Conservation (phyloP, 2,329 filamentous ascomycete genomes). For the Tolypocladium ovalisporum region DNA sequence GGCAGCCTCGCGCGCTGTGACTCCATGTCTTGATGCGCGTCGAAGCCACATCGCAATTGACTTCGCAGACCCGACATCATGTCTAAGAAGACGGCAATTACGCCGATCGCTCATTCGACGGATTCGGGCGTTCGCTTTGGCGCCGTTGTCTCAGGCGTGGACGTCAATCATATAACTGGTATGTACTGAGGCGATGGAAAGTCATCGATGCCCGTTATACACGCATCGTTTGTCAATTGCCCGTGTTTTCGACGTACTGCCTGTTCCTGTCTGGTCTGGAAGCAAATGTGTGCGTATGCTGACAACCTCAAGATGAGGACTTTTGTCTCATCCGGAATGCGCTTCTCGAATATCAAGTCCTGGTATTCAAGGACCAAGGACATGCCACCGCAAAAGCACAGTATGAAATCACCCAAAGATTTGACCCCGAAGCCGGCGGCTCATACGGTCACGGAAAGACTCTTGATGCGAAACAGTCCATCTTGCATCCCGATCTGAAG, state of each 20-base stretch:
- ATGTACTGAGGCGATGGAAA: background rate
- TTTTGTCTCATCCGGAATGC: background rate
- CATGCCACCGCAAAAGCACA: conserved; percentile 31
- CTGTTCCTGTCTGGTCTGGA: accelerated
- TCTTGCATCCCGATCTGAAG: conserved; percentile 71
- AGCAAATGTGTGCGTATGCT: background rate
- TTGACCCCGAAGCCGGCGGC: conserved; percentile 53
- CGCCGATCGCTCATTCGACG: background rate
- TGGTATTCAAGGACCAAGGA: background rate
- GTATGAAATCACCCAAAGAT: conserved; percentile 61
- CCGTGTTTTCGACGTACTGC: background rate
- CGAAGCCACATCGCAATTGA: background rate
- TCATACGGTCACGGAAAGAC: conserved; percentile 70
- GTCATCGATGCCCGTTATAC: too few relatives aligned
- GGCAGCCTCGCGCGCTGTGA: background rate
- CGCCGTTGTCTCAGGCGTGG: background rate
- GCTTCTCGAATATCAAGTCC: background rate
- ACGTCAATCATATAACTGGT: background rate
- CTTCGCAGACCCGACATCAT: background rate
- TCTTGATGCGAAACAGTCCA: conserved; percentile 49
- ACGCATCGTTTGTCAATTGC: too few relatives aligned
- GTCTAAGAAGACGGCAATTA: background rate
- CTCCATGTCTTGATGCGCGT: background rate
- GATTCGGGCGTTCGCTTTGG: background rate
- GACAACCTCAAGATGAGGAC: background rate